Evolutionary conservation across 2,329 filamentous ascomycete species (phyloP).

Genomic region (Cadophora malorum): DNA sequence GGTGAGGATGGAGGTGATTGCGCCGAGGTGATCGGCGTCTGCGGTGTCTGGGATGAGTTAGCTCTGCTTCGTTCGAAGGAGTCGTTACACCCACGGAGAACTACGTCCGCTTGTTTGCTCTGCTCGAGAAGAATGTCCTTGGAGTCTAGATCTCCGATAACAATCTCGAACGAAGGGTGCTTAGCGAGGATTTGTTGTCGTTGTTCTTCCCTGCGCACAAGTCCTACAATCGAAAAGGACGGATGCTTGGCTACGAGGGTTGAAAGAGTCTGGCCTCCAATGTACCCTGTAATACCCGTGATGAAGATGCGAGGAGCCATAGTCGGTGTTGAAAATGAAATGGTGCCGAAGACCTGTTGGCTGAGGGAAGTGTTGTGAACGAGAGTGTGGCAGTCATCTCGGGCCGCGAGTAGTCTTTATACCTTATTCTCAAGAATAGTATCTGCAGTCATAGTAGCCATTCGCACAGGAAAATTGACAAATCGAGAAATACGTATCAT

Average conservation of each 20-base stretch:
- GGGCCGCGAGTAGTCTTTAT: too few relatives aligned
- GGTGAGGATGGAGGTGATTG: conserved; percentile 22
- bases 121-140: conserved; percentile 25
- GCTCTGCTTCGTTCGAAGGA: background rate
- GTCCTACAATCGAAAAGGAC: conserved; percentile 26
- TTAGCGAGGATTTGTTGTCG: conserved; percentile 22
- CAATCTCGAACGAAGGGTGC: conserved; percentile 26
- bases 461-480: background rate
- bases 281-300: conserved; percentile 33
- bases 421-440: too few relatives aligned
- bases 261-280: conserved; percentile 30
- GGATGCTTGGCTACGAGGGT: conserved; percentile 28
- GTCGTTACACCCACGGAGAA: conserved; percentile 24
- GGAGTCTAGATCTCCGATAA: conserved; percentile 30
- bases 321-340: conserved; percentile 2
- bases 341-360: background rate
- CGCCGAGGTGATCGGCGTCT: conserved; percentile 21
- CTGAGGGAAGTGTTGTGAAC: background rate
- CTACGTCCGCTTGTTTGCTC: conserved; percentile 29
- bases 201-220: conserved; percentile 32
- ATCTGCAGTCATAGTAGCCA: too few relatives aligned
- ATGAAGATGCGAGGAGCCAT: conserved; percentile 34
- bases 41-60: conserved; percentile 24
- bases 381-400: background rate
- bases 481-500: background rate